Conservation (phyloP, 208 protist genomes). For the Histomonas meleagridis region DNA sequence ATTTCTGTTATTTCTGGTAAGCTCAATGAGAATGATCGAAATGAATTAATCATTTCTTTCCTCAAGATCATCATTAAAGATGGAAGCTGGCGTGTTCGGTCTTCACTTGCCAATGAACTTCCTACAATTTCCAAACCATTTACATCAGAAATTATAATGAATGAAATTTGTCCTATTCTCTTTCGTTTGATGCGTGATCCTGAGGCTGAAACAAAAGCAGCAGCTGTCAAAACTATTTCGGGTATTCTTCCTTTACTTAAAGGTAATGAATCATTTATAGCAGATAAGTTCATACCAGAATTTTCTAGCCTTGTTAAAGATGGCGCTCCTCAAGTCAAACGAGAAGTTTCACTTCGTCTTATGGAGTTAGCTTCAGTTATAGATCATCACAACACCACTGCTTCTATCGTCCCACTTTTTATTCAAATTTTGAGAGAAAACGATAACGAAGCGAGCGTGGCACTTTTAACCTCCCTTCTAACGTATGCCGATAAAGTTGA, state of each 20-base stretch:
- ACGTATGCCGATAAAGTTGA: constrained; percentile 17
- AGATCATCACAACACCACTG: background rate
- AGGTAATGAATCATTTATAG: background rate
- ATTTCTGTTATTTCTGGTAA: constrained; percentile 22
- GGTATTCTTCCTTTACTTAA: background rate
- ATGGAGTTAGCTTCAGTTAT: constrained; percentile 23
- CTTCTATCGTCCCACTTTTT: constrained; percentile 20
- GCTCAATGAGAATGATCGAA: background rate
- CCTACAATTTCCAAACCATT: constrained; percentile 19
- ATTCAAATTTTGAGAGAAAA: background rate
- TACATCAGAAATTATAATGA: background rate
- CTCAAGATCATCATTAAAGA: background rate
- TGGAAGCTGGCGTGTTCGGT: constrained; percentile 18
- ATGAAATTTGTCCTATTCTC: background rate
- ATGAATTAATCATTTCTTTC: background rate
- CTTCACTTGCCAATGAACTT: background rate
- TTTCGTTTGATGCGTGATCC: background rate
- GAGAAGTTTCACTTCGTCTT: background rate
- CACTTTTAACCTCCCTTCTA: background rate
- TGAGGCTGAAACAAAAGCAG: constrained; percentile 27
- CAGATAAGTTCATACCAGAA: constrained; percentile 31
- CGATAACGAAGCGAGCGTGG: constrained; percentile 5
- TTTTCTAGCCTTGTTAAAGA: background rate
- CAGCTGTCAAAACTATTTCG: background rate
- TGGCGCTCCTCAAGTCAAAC: constrained; percentile 3